phyloP scores from a whole-genome alignment of 768 basidiomycete species.

The Rhodotorula diobovata region DNA sequence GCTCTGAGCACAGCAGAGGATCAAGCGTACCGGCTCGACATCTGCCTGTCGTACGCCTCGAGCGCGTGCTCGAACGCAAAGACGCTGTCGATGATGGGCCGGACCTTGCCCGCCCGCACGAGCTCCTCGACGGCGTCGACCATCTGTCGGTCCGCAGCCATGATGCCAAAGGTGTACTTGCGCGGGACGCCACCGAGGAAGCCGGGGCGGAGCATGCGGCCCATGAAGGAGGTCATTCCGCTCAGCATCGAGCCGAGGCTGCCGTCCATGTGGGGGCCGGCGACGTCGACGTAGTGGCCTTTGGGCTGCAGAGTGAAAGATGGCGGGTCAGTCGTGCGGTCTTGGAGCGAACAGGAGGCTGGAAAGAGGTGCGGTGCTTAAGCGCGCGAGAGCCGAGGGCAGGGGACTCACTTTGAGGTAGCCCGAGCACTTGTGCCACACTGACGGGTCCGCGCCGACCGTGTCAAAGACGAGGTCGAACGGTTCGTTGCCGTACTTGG shows the following conservation, averaged over 20 bases:
- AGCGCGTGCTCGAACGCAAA: conserved; percentile 57
- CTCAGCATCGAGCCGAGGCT: background rate
- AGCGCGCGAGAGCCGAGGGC: too few species aligned
- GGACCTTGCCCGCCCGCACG: conserved; percentile 54
- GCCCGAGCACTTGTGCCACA: conserved; percentile 55
- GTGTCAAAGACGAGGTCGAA: conserved; percentile 63
- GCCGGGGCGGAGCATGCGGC: conserved; percentile 51
- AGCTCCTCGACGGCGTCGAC: conserved; percentile 42
- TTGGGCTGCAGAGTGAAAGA: background rate
- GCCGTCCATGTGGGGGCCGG: conserved; percentile 9
- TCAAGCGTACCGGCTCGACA: conserved; percentile 50
- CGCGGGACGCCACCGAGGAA: conserved; percentile 56
- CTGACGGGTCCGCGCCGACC: background rate
- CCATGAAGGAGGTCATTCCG: conserved; percentile 27
- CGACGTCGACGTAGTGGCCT: conserved; percentile 56
- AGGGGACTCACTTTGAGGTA: conserved; percentile 41
- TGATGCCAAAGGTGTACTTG: conserved; percentile 20
- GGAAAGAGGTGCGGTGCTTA: too few species aligned
- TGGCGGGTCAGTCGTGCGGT: too few species aligned
- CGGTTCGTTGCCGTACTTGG: conserved; percentile 34
- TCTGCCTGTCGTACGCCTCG: conserved; percentile 61
- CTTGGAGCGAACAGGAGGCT: too few species aligned
- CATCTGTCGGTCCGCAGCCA: conserved; percentile 43
- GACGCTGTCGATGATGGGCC: conserved; percentile 60
- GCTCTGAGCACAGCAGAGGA: background rate